These are phyloP conservation scores for Zymoseptoria pseudotritici DNA, from an alignment of 2,329 filamentous ascomycete species.

Conservation along the genomic window DNA sequence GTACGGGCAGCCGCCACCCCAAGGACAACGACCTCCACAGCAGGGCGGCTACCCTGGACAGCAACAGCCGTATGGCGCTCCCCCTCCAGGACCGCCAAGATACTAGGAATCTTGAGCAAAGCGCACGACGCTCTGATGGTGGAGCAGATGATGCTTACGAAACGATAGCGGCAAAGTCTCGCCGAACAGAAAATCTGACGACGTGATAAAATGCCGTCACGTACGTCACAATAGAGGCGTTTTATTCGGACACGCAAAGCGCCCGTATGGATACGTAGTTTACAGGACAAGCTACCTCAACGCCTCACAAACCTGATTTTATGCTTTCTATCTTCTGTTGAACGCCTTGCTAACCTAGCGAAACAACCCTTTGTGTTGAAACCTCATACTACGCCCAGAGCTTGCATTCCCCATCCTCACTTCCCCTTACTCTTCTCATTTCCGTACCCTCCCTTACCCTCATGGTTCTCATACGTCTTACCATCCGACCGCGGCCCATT, in stretches of 20 bases:
- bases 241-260: not conserved
- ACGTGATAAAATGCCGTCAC: not conserved
- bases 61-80: slow-evolving; percentile 3
- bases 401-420: not conserved
- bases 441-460: slow-evolving; percentile 59
- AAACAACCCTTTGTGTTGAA: not conserved
- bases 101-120: not conserved
- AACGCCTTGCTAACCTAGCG: slow-evolving; percentile 2
- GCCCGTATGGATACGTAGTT: not conserved
- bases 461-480: slow-evolving; percentile 52
- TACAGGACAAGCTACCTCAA: not conserved
- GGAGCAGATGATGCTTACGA: not conserved
- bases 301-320: not conserved
- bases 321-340: not conserved
- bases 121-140: not conserved
- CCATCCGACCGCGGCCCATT: slow-evolving; percentile 55
- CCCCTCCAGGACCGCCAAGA: not conserved
- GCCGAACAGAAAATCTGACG: not conserved
- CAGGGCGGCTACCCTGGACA: slow-evolving; percentile 12
- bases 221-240: not conserved
- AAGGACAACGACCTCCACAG: slow-evolving; percentile 5
- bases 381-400: not conserved
- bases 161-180: not conserved
- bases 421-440: slow-evolving; percentile 40
- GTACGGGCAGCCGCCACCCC: not conserved